phyloP scores from a whole-genome alignment of 164 flowering plant species.

The Paratinospora sagittata region DNA sequence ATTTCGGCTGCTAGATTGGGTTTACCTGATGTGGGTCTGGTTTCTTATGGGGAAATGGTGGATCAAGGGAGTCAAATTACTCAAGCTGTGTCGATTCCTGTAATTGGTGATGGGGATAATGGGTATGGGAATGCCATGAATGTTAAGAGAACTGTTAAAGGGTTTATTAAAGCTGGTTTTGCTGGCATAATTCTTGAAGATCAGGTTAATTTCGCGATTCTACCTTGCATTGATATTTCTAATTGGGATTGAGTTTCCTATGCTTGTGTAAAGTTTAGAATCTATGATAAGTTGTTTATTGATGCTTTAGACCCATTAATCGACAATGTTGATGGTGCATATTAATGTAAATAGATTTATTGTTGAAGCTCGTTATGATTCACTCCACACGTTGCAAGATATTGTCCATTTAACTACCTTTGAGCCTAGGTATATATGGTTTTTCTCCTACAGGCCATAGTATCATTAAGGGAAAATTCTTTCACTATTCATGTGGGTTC shows the following conservation, averaged over 20 bases:
- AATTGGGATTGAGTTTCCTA: not conserved
- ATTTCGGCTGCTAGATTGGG: constrained; percentile 84
- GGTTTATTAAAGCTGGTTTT: constrained; percentile 80
- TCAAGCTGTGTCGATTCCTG: constrained; percentile 80
- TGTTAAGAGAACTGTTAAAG: constrained; percentile 96
- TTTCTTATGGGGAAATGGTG: constrained; percentile 92
- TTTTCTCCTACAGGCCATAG: no score
- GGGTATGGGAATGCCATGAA: constrained; percentile 98
- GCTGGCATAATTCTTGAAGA: constrained; percentile 93
- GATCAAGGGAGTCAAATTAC: constrained; percentile 89
- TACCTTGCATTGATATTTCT: not conserved
- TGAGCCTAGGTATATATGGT: no score
- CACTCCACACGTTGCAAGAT: no score
- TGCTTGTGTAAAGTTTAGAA: no score
- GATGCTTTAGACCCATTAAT: no score
- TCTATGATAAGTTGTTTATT: no score
- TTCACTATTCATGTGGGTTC: no score
- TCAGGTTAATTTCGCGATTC: constrained; percentile 45
- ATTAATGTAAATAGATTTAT: no score
- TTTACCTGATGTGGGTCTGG: constrained; percentile 78
- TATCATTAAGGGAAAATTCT: no score
- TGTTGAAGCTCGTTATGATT: no score
- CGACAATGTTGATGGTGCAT: no score
- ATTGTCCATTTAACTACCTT: no score
- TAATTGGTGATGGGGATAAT: constrained; percentile 95